Percentiles rank a stretch among this genome's conserved stretches.
These are phyloP conservation scores for Leishmania major DNA, from an alignment of 208 protist genomes.

Conservation along the genomic window DNA sequence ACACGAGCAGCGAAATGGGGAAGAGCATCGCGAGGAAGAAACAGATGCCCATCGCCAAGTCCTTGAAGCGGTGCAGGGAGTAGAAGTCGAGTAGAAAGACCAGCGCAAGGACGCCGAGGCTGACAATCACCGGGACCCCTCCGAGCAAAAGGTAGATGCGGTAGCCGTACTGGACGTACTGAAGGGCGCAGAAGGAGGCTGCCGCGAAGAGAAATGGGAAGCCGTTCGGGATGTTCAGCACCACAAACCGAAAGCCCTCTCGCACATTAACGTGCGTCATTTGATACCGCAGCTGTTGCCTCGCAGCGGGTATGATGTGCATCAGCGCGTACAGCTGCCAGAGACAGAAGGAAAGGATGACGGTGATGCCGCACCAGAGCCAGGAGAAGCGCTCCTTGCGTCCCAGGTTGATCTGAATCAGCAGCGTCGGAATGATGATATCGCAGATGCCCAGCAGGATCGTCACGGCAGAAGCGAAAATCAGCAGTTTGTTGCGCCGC, in stretches of 20 bases:
- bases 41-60: constrained; percentile 59
- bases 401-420: constrained; percentile 70
- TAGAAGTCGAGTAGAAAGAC: constrained; percentile 75
- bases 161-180: constrained; percentile 70
- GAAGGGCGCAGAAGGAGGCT: constrained; percentile 61
- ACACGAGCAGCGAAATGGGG: constrained; percentile 59
- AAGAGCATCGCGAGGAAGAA: constrained; percentile 63
- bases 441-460: constrained; percentile 63
- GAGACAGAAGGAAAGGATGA: constrained; percentile 65
- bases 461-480: constrained; percentile 44
- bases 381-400: constrained; percentile 61
- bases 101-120: constrained; percentile 54
- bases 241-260: constrained; percentile 54
- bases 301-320: constrained; percentile 60
- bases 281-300: constrained; percentile 54
- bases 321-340: constrained; percentile 76
- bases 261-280: constrained; percentile 45
- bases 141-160: constrained; percentile 66
- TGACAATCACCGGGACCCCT: constrained; percentile 57
- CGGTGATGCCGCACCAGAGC: constrained; percentile 72
- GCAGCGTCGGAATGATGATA: constrained; percentile 60
- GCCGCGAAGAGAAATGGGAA: constrained; percentile 69
- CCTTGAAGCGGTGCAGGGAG: constrained; percentile 44
- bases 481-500: constrained; percentile 65
- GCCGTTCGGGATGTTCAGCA: constrained; percentile 72